These are phyloP conservation scores for Endocalyx cinctus DNA, from an alignment of 2,329 filamentous ascomycete genomes.

Conservation along the genomic window DNA sequence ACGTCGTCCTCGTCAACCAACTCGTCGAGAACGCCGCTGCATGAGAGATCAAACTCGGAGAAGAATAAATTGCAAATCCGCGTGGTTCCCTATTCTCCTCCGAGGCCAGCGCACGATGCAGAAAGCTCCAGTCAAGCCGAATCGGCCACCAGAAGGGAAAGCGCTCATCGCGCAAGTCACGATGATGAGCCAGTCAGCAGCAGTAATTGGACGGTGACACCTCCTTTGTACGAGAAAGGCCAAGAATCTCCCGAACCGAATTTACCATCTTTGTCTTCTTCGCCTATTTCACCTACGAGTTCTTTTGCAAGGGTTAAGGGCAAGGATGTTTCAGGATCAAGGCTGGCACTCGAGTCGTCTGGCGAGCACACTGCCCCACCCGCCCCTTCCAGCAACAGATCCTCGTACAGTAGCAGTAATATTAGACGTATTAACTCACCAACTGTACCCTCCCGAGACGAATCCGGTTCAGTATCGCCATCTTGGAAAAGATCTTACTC, in stretches of 20 bases:
- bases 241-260: no score
- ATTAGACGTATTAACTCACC: conserved; percentile 34
- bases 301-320: conserved; percentile 34
- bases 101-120: conserved; percentile 28
- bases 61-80: conserved; percentile 40
- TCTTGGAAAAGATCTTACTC: conserved; percentile 28
- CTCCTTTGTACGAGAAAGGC: no score
- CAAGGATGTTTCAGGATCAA: conserved; percentile 42
- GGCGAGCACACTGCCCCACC: conserved; percentile 29
- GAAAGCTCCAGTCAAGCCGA: no score
- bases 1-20: conserved; percentile 20
- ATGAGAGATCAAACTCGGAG: conserved; percentile 37
- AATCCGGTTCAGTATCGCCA: conserved; percentile 18
- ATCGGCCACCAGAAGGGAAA: no score
- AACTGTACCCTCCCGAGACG: conserved; percentile 18
- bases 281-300: conserved; percentile 25
- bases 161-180: no score
- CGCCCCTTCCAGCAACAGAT: conserved; percentile 31
- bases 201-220: no score
- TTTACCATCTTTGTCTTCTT: conserved; percentile 30
- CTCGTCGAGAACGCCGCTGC: conserved; percentile 27
- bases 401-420: conserved; percentile 35
- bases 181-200: no score
- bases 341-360: conserved; percentile 32
- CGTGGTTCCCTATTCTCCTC: conserved; percentile 45